Evolutionary conservation across 768 basidiomycete genomes (phyloP).

Genomic region (Lepiota venenata): DNA sequence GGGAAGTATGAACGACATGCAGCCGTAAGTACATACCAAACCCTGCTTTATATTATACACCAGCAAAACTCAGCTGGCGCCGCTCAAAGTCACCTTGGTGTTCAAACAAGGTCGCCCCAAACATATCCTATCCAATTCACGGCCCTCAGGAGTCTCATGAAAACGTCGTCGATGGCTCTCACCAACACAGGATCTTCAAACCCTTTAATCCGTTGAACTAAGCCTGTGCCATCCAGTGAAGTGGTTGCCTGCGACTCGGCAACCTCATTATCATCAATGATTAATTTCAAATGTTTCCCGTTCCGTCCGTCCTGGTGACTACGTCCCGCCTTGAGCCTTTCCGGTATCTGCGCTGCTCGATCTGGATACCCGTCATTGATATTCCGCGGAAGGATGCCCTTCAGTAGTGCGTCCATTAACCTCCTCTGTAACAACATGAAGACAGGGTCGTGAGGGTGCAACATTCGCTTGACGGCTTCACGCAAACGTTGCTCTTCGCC

Average conservation of each 20-base stretch:
- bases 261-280: conserved; percentile 8
- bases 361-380: background rate
- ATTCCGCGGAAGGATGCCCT: background rate
- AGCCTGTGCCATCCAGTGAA: conserved; percentile 1
- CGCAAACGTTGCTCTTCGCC: conserved; percentile 54
- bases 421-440: conserved; percentile 62
- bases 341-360: conserved; percentile 20
- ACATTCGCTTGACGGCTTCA: conserved; percentile 57
- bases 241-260: background rate
- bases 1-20: no score
- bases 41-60: background rate
- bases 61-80: background rate
- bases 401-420: conserved; percentile 38
- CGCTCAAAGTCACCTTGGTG: background rate
- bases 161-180: conserved; percentile 37
- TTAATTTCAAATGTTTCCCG: conserved; percentile 20
- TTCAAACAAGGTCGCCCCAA: conserved; percentile 46
- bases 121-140: conserved; percentile 53
- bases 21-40: no score
- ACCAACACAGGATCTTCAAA: conserved; percentile 63
- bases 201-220: conserved; percentile 43
- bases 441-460: conserved; percentile 62
- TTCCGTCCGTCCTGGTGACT: conserved; percentile 13
- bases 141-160: conserved; percentile 34
- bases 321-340: conserved; percentile 33